These are phyloP conservation scores for Dianthus caryophyllus DNA, from an alignment of 148 eudicot species.

Conservation along the genomic window DNA sequence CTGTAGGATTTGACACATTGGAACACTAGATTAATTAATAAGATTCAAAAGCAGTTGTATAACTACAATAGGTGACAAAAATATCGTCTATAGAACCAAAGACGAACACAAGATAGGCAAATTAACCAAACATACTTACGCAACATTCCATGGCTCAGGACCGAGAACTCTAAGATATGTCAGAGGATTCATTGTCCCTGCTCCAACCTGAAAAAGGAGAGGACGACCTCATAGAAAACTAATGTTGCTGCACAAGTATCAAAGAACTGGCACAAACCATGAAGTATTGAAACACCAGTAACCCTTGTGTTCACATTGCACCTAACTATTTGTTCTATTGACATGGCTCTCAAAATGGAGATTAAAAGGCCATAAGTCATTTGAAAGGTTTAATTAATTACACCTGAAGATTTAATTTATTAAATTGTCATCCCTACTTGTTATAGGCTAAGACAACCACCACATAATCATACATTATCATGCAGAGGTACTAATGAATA, in stretches of 20 bases:
- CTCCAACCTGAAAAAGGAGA: conserved; percentile 75
- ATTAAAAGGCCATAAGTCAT: background rate
- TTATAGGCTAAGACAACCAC: no score
- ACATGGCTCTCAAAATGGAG: background rate
- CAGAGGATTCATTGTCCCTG: conserved; percentile 99
- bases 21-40: background rate
- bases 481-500: background rate
- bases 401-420: no score
- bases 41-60: conserved; percentile 1
- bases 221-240: conserved; percentile 3
- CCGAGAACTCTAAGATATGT: conserved; percentile 96
- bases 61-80: background rate
- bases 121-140: conserved; percentile 56
- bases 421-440: no score
- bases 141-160: conserved; percentile 99
- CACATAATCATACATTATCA: no score
- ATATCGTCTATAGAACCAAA: background rate
- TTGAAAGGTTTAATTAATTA: no score
- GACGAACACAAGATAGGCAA: background rate
- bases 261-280: background rate
- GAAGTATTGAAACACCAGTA: background rate
- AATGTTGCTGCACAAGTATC: background rate
- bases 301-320: background rate
- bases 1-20: background rate
- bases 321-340: background rate